A percentile compares a stretch with the other conserved stretches of the same genome.
These are phyloP conservation scores for Microdochium bolleyi DNA, from an alignment of 2,329 filamentous ascomycete species.

Conservation along the genomic window DNA sequence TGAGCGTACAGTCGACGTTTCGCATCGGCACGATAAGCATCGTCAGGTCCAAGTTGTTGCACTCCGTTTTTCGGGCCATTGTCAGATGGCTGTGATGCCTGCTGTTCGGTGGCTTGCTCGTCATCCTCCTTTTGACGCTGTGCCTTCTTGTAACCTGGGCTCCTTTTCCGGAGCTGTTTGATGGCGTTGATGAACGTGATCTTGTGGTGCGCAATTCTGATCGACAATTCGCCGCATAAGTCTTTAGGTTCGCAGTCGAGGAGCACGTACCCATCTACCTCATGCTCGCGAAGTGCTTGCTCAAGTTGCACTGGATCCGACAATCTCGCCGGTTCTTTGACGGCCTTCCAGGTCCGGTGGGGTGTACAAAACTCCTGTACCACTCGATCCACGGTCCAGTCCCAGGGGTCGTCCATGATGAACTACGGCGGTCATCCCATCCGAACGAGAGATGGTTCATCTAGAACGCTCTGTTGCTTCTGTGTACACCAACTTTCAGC, in stretches of 20 bases:
- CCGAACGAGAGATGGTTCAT: neutral
- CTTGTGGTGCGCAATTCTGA: constrained; percentile 51
- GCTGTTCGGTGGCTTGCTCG: constrained; percentile 2
- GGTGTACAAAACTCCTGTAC: constrained; percentile 55
- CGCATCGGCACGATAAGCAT: too few species aligned
- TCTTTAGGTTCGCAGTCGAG: constrained; percentile 49
- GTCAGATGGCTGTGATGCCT: too few species aligned
- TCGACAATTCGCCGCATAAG: constrained; percentile 42
- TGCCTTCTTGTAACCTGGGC: constrained; percentile 35
- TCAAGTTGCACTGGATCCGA: constrained; percentile 48
- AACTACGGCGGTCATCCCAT: constrained; percentile 19
- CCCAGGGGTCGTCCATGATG: constrained; percentile 55
- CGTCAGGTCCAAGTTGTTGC: too few species aligned
- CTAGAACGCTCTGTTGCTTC: too few species aligned
- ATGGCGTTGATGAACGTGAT: constrained; percentile 51
- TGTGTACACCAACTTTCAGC: too few species aligned
- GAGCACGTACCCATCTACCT: constrained; percentile 58
- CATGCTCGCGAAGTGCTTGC: constrained; percentile 46
- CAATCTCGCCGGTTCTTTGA: constrained; percentile 25
- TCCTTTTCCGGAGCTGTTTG: constrained; percentile 41
- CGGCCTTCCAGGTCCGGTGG: constrained; percentile 36
- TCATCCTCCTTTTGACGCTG: constrained; percentile 10
- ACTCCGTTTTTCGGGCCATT: too few species aligned
- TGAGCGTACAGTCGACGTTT: too few species aligned
- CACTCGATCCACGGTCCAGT: constrained; percentile 64